phyloP scores from a whole-genome alignment of 225 moss, liverwort and hornwort species.

The Pseudoscleropodium purum region DNA sequence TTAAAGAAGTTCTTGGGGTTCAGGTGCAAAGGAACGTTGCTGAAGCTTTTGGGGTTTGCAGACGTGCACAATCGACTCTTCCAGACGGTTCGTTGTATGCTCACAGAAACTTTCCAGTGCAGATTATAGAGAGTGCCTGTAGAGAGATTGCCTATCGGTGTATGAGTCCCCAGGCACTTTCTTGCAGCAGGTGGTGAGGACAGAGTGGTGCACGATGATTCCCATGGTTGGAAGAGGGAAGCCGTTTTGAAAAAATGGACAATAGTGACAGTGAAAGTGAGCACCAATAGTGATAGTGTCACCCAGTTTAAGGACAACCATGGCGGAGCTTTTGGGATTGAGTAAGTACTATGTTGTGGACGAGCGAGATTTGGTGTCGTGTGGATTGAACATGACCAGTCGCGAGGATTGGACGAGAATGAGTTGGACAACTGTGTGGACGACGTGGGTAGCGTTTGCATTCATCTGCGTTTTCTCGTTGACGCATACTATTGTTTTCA shows the following conservation, averaged over 20 bases:
- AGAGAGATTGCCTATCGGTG: neutral
- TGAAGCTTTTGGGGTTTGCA: neutral
- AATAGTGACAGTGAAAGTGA: neutral
- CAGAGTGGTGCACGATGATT: neutral
- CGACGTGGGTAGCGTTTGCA: conserved; percentile 38
- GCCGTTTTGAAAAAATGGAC: neutral
- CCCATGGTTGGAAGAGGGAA: neutral
- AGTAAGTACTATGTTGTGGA: conserved; percentile 42
- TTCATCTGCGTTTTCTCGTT: conserved; percentile 28
- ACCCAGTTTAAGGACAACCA: neutral
- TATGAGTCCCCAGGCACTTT: neutral
- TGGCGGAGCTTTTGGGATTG: conserved; percentile 8
- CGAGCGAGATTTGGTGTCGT: conserved; percentile 21
- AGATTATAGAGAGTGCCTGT: neutral
- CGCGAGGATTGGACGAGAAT: conserved; percentile 43
- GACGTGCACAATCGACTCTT: neutral
- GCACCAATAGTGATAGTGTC: neutral
- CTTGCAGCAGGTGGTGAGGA: neutral
- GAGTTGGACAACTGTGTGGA: conserved; percentile 54
- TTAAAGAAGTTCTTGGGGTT: neutral
- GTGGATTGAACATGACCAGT: conserved; percentile 32
- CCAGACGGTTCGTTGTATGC: neutral
- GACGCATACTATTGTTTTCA: neutral
- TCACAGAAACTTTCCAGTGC: neutral
- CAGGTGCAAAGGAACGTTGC: neutral